A percentile compares a stretch with the other conserved stretches of the same genome.
Conservation (phyloP, 176 grass and related monocot genomes). For the Calamus simplicifolius region DNA sequence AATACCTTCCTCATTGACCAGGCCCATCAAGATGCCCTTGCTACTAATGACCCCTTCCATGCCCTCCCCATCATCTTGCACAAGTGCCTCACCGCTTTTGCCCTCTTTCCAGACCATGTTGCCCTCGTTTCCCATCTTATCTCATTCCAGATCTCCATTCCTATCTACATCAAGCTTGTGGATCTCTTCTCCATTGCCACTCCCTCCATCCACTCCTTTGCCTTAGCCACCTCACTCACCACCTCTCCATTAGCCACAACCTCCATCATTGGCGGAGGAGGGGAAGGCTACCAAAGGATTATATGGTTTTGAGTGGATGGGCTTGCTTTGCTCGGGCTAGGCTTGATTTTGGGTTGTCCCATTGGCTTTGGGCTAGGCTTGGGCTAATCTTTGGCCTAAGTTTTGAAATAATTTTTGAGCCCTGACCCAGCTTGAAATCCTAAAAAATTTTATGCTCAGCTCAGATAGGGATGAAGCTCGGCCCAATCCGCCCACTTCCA, state of each 20-base stretch:
- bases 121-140: conserved; percentile 31
- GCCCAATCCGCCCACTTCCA: too few relatives aligned
- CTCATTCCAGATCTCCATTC: conserved; percentile 33
- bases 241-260: background rate
- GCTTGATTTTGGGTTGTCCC: too few relatives aligned
- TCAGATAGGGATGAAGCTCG: too few relatives aligned
- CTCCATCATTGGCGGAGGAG: too few relatives aligned
- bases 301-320: too few relatives aligned
- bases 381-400: too few relatives aligned
- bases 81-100: conserved; percentile 20
- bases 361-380: too few relatives aligned
- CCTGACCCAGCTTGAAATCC: too few relatives aligned
- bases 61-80: conserved; percentile 32
- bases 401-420: too few relatives aligned
- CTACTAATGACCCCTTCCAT: conserved; percentile 44
- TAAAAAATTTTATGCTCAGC: too few relatives aligned
- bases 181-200: conserved; percentile 40
- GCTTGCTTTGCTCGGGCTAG: too few relatives aligned
- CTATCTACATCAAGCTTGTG: conserved; percentile 48
- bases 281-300: too few relatives aligned
- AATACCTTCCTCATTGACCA: conserved; percentile 45
- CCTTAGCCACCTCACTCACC: conserved; percentile 28
- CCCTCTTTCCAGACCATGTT: background rate
- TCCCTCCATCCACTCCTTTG: conserved; percentile 20
- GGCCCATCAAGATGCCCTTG: conserved; percentile 29